Percentiles rank a stretch among this genome's conserved stretches.
Evolutionary conservation across 176 grass and related monocot species (phyloP).

Genomic region (Musa troglodytarum): DNA sequence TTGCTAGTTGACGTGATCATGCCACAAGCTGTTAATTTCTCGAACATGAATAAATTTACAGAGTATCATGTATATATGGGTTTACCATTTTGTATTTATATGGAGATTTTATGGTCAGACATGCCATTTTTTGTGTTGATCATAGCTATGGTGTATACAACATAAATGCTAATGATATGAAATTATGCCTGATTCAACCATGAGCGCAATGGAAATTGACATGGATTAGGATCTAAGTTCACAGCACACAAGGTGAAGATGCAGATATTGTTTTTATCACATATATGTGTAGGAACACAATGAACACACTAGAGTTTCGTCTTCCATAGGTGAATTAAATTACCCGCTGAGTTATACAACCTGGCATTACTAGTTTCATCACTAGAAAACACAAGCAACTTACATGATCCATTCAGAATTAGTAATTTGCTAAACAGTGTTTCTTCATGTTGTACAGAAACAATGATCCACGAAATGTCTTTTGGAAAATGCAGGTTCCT

Average conservation of each 20-base stretch:
- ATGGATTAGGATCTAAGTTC: no score
- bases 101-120: not conserved
- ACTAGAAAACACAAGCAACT: not conserved
- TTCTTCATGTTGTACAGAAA: not conserved
- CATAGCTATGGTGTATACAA: not conserved
- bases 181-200: not conserved
- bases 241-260: no score
- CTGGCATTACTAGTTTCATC: not conserved
- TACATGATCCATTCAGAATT: not conserved
- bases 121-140: not conserved
- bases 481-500: slow-evolving; percentile 65
- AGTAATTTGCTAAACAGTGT: not conserved
- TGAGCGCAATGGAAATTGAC: not conserved
- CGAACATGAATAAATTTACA: not conserved
- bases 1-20: not conserved
- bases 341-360: not conserved
- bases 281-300: not conserved
- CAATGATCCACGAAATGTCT: not conserved
- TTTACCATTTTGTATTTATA: not conserved
- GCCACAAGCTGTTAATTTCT: not conserved
- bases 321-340: not conserved
- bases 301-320: not conserved
- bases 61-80: not conserved
- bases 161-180: not conserved
- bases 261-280: not conserved